These are phyloP conservation scores for Fraxinus americana DNA, from an alignment of 257 asterid genomes.

Conservation along the genomic window DNA sequence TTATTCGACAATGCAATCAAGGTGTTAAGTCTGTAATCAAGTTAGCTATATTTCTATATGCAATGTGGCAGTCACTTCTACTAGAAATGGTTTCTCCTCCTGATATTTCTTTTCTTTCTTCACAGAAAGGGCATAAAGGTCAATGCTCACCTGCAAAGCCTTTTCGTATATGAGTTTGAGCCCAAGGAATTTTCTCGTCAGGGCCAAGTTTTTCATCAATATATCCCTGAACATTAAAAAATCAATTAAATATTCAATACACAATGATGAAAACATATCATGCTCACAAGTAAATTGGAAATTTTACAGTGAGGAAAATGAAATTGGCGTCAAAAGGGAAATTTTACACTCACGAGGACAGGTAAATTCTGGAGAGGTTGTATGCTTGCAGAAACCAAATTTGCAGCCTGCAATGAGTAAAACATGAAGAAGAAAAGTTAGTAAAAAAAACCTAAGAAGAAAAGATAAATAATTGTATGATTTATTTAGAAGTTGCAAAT, in stretches of 20 bases:
- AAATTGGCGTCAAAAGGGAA: slow-evolving; percentile 22
- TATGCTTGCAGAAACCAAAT: not conserved
- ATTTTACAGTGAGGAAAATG: slow-evolving; percentile 6
- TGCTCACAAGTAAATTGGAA: not conserved
- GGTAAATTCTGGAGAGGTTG: slow-evolving; percentile 17
- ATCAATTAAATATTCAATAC: slow-evolving; percentile 15
- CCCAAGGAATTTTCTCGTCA: slow-evolving; percentile 69
- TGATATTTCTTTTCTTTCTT: not conserved
- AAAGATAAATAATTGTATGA: not conserved
- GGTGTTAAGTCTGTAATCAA: slow-evolving; percentile 4
- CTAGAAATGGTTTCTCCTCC: slow-evolving; percentile 14
- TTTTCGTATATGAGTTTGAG: slow-evolving; percentile 44
- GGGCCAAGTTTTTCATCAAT: slow-evolving; percentile 74
- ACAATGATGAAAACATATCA: not conserved
- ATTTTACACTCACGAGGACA: slow-evolving; percentile 48
- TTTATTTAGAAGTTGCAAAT: not conserved
- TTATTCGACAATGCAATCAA: slow-evolving; percentile 5
- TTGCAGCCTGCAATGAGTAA: not conserved
- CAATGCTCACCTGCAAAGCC: slow-evolving; percentile 73
- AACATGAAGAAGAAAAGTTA: not conserved
- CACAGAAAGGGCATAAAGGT: not conserved
- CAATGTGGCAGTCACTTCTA: not conserved
- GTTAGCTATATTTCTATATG: not conserved
- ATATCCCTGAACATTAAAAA: slow-evolving; percentile 35
- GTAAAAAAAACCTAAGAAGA: not conserved